Percentiles rank a stretch among this genome's conserved stretches.
Evolutionary conservation across 257 asterid genomes (phyloP).

Genomic region (Solanum corneliomulleri): DNA sequence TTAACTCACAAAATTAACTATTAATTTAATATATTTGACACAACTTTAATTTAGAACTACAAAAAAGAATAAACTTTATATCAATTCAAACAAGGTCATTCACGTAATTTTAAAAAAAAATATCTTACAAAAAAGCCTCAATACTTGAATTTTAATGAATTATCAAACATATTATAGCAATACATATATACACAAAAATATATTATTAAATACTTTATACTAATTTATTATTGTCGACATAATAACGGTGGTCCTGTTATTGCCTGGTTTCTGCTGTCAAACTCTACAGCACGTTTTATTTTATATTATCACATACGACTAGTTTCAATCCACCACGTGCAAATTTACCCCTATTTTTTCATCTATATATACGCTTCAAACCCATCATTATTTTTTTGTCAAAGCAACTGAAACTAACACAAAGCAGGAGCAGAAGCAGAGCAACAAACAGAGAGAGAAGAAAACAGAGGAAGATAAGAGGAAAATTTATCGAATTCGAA

Average conservation of each 20-base stretch:
- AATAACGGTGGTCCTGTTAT: background rate
- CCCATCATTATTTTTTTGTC: background rate
- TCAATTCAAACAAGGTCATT: too few species aligned
- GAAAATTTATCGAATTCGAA: background rate
- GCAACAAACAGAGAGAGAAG: background rate
- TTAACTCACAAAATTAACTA: too few species aligned
- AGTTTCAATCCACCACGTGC: constrained; percentile 9
- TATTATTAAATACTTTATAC: too few species aligned
- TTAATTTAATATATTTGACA: too few species aligned
- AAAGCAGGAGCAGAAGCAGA: too few species aligned
- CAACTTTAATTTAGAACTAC: too few species aligned
- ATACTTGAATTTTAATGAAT: background rate
- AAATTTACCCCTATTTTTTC: background rate
- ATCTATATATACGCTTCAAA: background rate
- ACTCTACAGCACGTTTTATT: background rate
- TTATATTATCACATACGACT: background rate
- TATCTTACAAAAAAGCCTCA: background rate
- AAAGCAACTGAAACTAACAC: background rate
- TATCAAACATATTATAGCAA: background rate
- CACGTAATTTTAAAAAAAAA: too few species aligned
- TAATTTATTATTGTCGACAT: background rate
- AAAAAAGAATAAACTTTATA: too few species aligned
- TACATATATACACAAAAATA: too few species aligned
- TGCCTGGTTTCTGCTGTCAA: background rate
- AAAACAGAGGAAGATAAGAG: background rate